Conservation (phyloP, 2,329 filamentous ascomycete genomes). For the Phyllosticta citrichinensis region DNA sequence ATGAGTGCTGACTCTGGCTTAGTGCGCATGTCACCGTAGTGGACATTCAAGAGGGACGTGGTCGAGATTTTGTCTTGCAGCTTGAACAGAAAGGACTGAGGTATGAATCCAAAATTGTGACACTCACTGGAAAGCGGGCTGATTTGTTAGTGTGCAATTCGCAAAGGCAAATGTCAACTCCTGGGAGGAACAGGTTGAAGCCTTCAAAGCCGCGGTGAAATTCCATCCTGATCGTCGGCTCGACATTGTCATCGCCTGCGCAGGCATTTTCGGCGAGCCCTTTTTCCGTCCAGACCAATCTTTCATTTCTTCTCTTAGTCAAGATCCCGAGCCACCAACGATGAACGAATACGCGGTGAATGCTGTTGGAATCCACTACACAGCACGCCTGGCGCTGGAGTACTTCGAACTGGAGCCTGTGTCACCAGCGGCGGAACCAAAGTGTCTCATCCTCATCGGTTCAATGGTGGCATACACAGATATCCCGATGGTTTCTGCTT, state of each 20-base stretch:
- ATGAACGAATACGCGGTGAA: constrained; percentile 17
- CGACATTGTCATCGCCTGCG: constrained; percentile 23
- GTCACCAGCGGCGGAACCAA: constrained; percentile 11
- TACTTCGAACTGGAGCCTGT: constrained; percentile 17
- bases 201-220: constrained; percentile 22
- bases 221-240: constrained; percentile 18
- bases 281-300: constrained; percentile 17
- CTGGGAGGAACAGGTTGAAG: constrained; percentile 18
- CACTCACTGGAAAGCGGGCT: background rate
- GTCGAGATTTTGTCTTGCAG: constrained; percentile 10
- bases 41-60: constrained; percentile 16
- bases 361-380: constrained; percentile 18
- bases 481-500: constrained; percentile 17
- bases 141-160: constrained; percentile 17
- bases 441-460: constrained; percentile 16
- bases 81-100: constrained; percentile 13
- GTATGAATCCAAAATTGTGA: background rate
- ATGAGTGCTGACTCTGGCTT: background rate
- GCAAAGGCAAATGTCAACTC: constrained; percentile 22
- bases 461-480: constrained; percentile 19
- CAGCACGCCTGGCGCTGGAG: constrained; percentile 19
- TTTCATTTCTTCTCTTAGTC: constrained; percentile 9
- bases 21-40: constrained; percentile 19
- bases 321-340: constrained; percentile 15
- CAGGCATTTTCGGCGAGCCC: constrained; percentile 20